Percentiles rank a stretch among this genome's conserved stretches.
Evolutionary conservation across 78 protist species (phyloP).

Genomic region (Reticulomyxa filosa): DNA sequence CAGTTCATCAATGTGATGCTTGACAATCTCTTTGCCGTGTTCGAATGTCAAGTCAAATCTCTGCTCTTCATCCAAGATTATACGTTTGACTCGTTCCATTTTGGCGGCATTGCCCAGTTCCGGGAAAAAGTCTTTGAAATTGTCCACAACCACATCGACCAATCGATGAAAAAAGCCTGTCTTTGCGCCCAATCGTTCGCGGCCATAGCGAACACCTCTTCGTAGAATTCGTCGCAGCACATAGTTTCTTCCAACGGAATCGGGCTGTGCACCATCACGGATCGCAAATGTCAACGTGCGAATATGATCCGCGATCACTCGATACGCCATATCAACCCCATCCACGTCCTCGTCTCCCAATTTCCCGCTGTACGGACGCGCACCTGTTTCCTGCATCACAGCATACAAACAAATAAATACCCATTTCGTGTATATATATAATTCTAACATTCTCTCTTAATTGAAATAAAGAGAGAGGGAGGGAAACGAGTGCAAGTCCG

Average conservation of each 20-base stretch:
- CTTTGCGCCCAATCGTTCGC: constrained; percentile 49
- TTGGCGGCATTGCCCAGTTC: constrained; percentile 33
- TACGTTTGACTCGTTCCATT: background rate
- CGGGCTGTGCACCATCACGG: constrained; percentile 85
- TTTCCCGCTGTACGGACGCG: constrained; percentile 10
- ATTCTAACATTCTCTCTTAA: no score
- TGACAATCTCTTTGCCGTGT: constrained; percentile 45
- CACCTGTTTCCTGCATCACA: no score
- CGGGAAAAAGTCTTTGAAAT: constrained; percentile 53
- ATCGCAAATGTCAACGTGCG: constrained; percentile 79
- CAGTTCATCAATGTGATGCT: constrained; percentile 11
- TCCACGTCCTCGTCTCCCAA: constrained; percentile 54
- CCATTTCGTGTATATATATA: no score
- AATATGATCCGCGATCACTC: constrained; percentile 93
- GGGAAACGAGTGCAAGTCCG: constrained; percentile 37
- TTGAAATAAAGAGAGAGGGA: no score
- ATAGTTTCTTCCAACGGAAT: constrained; percentile 38
- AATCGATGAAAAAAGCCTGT: constrained; percentile 57
- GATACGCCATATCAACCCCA: constrained; percentile 78
- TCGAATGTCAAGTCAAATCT: constrained; percentile 33
- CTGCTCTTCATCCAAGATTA: constrained; percentile 63
- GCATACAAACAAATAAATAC: no score
- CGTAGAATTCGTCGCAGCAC: constrained; percentile 83
- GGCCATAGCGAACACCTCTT: constrained; percentile 74
- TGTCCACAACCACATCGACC: constrained; percentile 38